Conservation (phyloP, 1,284 basidiomycete genomes). For the Hypsizygus ulmarius region DNA sequence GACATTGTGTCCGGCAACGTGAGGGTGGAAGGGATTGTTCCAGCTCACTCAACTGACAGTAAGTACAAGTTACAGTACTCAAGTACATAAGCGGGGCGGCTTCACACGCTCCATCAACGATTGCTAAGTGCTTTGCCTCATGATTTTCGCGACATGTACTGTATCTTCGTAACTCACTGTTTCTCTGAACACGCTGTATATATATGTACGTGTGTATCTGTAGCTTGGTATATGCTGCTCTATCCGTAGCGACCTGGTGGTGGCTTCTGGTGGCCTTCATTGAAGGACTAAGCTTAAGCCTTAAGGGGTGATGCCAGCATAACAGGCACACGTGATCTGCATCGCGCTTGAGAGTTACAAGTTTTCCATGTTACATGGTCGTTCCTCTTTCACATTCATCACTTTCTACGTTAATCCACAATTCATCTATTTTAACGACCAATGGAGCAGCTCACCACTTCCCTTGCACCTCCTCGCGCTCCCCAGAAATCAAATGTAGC, state of each 20-base stretch:
- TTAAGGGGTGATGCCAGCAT: no score
- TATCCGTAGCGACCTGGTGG: no score
- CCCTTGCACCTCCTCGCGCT: constrained; percentile 56
- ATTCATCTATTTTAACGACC: constrained; percentile 12
- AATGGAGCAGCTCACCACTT: constrained; percentile 74
- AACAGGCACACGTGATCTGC: no score
- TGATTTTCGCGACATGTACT: background rate
- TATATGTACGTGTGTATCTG: no score
- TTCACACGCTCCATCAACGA: constrained; percentile 18
- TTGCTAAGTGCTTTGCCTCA: background rate
- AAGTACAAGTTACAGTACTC: background rate
- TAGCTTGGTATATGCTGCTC: no score
- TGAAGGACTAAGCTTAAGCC: no score
- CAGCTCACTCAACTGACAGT: no score
- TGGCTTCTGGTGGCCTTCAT: no score
- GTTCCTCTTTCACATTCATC: constrained; percentile 11
- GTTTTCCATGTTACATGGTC: constrained; percentile 11
- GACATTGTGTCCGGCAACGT: constrained; percentile 43
- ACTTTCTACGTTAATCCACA: background rate
- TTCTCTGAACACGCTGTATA: no score
- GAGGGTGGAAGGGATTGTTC: constrained; percentile 6
- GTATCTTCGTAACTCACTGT: background rate
- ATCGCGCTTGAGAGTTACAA: constrained; percentile 1
- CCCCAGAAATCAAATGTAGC: constrained; percentile 53
- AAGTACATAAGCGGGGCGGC: constrained; percentile 13